These are phyloP conservation scores for Pogostemon cablin DNA, from an alignment of 257 asterid genomes.

Conservation along the genomic window DNA sequence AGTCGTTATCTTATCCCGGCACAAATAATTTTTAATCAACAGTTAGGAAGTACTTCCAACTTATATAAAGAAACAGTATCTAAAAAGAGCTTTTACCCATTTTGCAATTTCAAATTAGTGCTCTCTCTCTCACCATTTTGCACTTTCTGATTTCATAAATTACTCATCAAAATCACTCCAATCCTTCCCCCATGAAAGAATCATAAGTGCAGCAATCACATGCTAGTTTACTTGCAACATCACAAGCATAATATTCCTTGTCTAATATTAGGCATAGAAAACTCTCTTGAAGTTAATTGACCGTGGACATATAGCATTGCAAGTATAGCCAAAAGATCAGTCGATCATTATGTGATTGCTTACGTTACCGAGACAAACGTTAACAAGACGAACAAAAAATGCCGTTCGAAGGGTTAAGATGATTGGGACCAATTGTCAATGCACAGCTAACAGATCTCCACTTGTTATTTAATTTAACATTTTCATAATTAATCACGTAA, in stretches of 20 bases:
- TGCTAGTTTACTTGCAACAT: neutral
- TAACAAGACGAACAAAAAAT: neutral
- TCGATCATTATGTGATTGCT: neutral
- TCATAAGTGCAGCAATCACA: neutral
- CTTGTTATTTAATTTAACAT: neutral
- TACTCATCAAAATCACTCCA: neutral
- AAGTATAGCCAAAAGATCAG: neutral
- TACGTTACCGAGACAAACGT: neutral
- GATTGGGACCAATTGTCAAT: neutral
- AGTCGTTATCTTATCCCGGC: neutral
- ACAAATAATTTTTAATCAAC: neutral
- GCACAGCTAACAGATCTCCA: neutral
- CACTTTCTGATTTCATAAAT: neutral
- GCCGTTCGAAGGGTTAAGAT: neutral
- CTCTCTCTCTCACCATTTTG: neutral
- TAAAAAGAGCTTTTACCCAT: too few species aligned
- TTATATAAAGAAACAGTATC: slow-evolving; percentile 6
- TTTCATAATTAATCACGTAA: neutral
- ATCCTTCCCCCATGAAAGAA: neutral
- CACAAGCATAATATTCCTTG: neutral
- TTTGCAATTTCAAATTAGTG: neutral
- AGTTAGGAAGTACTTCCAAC: neutral
- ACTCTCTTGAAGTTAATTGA: neutral
- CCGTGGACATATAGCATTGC: neutral
- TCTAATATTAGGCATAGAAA: neutral